These are phyloP conservation scores for Boletus tylopilopsis DNA, from an alignment of 768 basidiomycete species.

Conservation along the genomic window DNA sequence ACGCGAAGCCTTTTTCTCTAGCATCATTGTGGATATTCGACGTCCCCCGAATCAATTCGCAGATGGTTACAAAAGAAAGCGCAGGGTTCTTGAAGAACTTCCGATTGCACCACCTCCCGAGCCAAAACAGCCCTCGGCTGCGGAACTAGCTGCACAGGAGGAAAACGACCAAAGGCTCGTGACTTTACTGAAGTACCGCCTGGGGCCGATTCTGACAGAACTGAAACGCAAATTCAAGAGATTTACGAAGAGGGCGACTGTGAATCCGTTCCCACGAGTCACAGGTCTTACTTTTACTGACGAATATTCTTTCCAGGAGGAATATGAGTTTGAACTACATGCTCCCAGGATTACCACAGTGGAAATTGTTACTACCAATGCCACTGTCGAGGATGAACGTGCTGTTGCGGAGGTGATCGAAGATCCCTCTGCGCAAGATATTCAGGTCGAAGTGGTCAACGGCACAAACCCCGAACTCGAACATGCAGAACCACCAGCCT, in stretches of 20 bases:
- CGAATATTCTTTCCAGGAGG: constrained; percentile 50
- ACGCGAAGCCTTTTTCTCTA: constrained; percentile 71
- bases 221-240: constrained; percentile 90
- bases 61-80: constrained; percentile 80
- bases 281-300: constrained; percentile 4
- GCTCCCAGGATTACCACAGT: constrained; percentile 26
- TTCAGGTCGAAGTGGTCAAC: constrained; percentile 37
- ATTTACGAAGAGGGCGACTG: constrained; percentile 77
- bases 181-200: constrained; percentile 81
- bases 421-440: constrained; percentile 24
- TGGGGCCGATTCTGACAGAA: constrained; percentile 86
- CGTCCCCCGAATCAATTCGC: constrained; percentile 85
- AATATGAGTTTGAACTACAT: constrained; percentile 56
- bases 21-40: constrained; percentile 63
- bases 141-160: constrained; percentile 77
- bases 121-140: constrained; percentile 74
- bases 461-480: constrained; percentile 29
- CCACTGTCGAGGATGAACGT: constrained; percentile 38
- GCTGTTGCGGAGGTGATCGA: constrained; percentile 44
- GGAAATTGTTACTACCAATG: constrained; percentile 35
- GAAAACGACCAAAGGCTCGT: constrained; percentile 77
- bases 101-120: constrained; percentile 88
- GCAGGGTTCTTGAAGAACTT: constrained; percentile 80
- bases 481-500: constrained; percentile 20
- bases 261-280: constrained; percentile 35